Evolutionary conservation across 2,329 filamentous ascomycete genomes (phyloP), one percentile per base, ranked within the genome.

Genomic region (Pseudogymnoascus sp.): DNA sequence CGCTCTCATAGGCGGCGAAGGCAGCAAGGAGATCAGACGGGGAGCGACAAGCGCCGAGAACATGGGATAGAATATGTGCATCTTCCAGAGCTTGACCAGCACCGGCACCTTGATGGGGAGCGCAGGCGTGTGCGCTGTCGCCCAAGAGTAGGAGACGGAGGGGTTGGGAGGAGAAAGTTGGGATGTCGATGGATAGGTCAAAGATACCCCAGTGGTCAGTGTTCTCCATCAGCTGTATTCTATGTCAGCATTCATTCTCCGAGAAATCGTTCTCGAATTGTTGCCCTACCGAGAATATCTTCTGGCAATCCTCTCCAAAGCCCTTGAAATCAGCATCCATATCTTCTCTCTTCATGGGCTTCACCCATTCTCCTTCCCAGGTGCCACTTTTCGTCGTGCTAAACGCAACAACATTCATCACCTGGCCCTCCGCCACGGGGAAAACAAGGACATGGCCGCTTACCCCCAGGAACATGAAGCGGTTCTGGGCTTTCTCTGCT

Each of bases 81-180:
- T 83, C 81, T 64, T 83, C 80, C 59, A 86, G 78, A 1, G 78
- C 80, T 65, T 85, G 77, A 1, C 81, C 81, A 0, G 81, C 78
- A 2, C 83, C 84, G 1, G 82, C 78, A 0, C 82, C 83, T 41
- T 84, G 79, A 37, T 81, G 79, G 0, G 84, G 84, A 0, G 82
- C 80, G 41, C 80, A 81, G 0, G 82, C 82, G 67, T 87, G 84
- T 0, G 84, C 84, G 0, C 83, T 82, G 66, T 87, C 84, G 6
- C 84, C 85, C 0, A 82, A 70, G 1, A 86, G 74, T 50, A 74
- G 77, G 16, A 80, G 68, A 1, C 76, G 71, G 5, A 74, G 73
- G 7, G 22, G 22, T 7, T 5, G 14, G 6, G 73, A 72, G 63
- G 72, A 73, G 37, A 76, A 81, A 3, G 61, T 65, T 54, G 65